Conservation (phyloP, 768 basidiomycete genomes). For the Sutorius australiensis region DNA sequence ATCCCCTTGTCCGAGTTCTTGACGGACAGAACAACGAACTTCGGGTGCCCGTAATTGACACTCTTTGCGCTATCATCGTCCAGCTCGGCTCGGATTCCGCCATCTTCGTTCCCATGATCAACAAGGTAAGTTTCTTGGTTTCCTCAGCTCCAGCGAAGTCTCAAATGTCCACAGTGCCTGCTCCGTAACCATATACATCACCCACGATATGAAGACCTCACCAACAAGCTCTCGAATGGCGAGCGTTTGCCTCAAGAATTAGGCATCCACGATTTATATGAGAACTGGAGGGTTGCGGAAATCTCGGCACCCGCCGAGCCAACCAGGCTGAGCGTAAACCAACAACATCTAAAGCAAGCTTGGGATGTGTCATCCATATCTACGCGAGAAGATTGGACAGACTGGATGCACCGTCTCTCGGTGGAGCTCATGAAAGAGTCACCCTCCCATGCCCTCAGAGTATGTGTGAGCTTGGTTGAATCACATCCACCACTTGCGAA, state of each 20-base stretch:
- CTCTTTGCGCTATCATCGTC: conserved; percentile 84
- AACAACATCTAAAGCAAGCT: conserved; percentile 93
- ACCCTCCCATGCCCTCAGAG: conserved; percentile 94
- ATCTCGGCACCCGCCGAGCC: conserved; percentile 83
- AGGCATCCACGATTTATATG: conserved; percentile 65
- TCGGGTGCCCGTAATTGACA: conserved; percentile 84
- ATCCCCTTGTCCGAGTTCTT: conserved; percentile 87
- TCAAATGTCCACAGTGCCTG: conserved; percentile 51
- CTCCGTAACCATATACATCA: conserved; percentile 75
- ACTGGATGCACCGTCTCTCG: conserved; percentile 91
- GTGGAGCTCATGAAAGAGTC: conserved; percentile 98
- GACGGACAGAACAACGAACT: conserved; percentile 73
- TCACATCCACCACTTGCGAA: conserved; percentile 86
- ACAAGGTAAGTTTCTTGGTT: conserved; percentile 57
- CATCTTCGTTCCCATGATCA: conserved; percentile 95
- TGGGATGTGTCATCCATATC: conserved; percentile 84
- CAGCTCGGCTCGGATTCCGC: conserved; percentile 97
- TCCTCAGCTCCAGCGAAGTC: background rate
- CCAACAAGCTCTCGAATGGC: conserved; percentile 85
- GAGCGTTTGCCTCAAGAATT: conserved; percentile 88
- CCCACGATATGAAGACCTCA: conserved; percentile 80
- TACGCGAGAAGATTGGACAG: conserved; percentile 86
- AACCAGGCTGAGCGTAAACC: conserved; percentile 89
- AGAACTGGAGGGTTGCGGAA: conserved; percentile 61
- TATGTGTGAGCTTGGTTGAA: conserved; percentile 92